phyloP scores from a whole-genome alignment of 1,284 basidiomycete species.

The Boletellus dicymbophilus region DNA sequence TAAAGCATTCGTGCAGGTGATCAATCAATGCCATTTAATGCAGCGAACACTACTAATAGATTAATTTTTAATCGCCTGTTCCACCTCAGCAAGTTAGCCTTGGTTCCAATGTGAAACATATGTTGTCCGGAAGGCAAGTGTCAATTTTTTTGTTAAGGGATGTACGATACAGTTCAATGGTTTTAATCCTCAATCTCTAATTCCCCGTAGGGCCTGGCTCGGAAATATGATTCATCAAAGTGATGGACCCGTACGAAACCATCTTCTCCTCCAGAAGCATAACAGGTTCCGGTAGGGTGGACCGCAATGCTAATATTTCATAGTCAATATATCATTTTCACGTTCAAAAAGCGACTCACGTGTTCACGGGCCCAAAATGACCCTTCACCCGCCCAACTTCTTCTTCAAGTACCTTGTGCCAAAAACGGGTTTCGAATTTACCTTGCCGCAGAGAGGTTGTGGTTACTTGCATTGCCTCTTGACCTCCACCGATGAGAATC shows the following conservation, averaged over 20 bases:
- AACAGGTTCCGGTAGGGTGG: constrained; percentile 87
- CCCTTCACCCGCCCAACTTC: constrained; percentile 97
- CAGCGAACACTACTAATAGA: no score
- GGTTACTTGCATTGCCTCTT: constrained; percentile 98
- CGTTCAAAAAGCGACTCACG: constrained; percentile 51
- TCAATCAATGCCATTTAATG: no score
- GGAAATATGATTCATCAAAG: constrained; percentile 92
- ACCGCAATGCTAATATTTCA: constrained; percentile 72
- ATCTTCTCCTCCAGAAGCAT: constrained; percentile 96
- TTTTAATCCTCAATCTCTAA: constrained; percentile 64
- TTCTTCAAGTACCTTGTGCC: constrained; percentile 99
- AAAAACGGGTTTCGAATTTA: constrained; percentile 98
- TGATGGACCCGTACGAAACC: constrained; percentile 93
- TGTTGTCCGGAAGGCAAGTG: no score
- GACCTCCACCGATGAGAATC: constrained; percentile 93
- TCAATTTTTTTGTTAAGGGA: no score
- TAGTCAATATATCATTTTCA: constrained; percentile 5
- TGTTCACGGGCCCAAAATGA: constrained; percentile 98
- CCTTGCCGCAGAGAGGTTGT: constrained; percentile 93
- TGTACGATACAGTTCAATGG: no score
- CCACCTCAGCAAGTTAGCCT: no score
- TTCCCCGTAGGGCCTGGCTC: constrained; percentile 87
- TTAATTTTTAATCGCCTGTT: no score
- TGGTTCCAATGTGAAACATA: no score
- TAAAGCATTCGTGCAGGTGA: no score